Percentiles rank a stretch among this genome's conserved stretches.
Conservation (phyloP, 345 rosid species). For the Gossypium longicalyx region DNA sequence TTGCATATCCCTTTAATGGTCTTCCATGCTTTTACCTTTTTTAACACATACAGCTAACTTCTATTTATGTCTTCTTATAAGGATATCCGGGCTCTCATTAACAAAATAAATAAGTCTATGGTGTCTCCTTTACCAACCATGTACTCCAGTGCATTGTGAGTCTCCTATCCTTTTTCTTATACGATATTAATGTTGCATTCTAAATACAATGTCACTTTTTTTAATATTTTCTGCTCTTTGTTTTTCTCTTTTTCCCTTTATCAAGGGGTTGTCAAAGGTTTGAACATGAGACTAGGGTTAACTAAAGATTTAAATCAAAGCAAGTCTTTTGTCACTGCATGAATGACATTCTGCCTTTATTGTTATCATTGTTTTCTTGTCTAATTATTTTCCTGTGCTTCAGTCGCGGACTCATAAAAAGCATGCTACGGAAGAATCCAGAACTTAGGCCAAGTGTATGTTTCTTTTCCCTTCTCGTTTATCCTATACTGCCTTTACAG, state of each 20-base stretch:
- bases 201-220: neutral
- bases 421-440: conserved; percentile 95
- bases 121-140: conserved; percentile 89
- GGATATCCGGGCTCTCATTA: conserved; percentile 91
- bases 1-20: neutral
- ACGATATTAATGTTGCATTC: neutral
- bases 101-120: conserved; percentile 81
- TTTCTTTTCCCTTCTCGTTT: conserved; percentile 1
- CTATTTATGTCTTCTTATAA: conserved; percentile 26
- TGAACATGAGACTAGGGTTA: no score
- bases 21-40: neutral
- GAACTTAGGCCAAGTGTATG: conserved; percentile 92
- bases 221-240: neutral
- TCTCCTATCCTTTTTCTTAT: conserved; percentile 4
- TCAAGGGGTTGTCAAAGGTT: no score
- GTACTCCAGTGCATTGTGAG: conserved; percentile 88
- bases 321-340: no score
- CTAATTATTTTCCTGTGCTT: conserved; percentile 18
- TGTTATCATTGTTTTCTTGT: neutral
- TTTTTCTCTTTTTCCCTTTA: no score
- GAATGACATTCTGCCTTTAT: neutral
- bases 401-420: conserved; percentile 91
- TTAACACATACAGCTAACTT: neutral
- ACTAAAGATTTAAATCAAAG: no score
- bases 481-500: neutral